Conservation (phyloP, 2,329 filamentous ascomycete species). For the Trichoderma sp. region DNA sequence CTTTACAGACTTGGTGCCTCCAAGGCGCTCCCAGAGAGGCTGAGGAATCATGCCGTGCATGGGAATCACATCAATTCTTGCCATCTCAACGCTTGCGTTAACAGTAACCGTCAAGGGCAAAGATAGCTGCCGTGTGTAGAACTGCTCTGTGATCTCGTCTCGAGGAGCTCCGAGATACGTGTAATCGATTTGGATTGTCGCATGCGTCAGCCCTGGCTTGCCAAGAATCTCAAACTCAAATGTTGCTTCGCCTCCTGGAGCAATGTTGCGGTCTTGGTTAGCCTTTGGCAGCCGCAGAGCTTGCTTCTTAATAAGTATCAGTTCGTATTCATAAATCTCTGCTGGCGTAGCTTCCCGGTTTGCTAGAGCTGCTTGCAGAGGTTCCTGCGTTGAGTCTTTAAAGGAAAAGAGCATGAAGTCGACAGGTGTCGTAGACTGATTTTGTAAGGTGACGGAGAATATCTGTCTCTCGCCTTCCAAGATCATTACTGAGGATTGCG, state of each 20-base stretch:
- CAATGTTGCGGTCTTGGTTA: slow-evolving; percentile 62
- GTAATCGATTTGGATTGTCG: slow-evolving; percentile 83
- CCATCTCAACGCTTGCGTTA: slow-evolving; percentile 84
- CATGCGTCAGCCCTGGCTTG: slow-evolving; percentile 80
- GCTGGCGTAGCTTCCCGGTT: slow-evolving; percentile 77
- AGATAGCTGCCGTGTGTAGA: slow-evolving; percentile 82
- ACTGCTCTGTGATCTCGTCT: slow-evolving; percentile 70
- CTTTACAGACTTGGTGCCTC: slow-evolving; percentile 42
- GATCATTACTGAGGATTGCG: slow-evolving; percentile 87
- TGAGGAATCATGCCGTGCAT: slow-evolving; percentile 68
- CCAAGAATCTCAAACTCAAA: slow-evolving; percentile 87
- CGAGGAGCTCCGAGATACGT: slow-evolving; percentile 73
- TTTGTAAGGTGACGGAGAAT: slow-evolving; percentile 80
- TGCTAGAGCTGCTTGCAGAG: slow-evolving; percentile 73
- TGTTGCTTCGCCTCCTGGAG: slow-evolving; percentile 66
- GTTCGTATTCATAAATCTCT: slow-evolving; percentile 84
- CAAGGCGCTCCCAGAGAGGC: slow-evolving; percentile 59
- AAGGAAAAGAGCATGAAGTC: slow-evolving; percentile 89
- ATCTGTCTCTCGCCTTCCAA: slow-evolving; percentile 82
- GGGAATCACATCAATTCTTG: slow-evolving; percentile 77
- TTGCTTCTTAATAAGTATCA: slow-evolving; percentile 75
- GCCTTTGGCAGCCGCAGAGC: slow-evolving; percentile 63
- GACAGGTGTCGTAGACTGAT: slow-evolving; percentile 74
- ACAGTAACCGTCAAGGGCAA: slow-evolving; percentile 86
- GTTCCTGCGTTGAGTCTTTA: slow-evolving; percentile 81